Percentiles rank a stretch among this genome's conserved stretches.
These are phyloP conservation scores for Microdochium nivale DNA, from an alignment of 2,329 filamentous ascomycete species.

Conservation along the genomic window DNA sequence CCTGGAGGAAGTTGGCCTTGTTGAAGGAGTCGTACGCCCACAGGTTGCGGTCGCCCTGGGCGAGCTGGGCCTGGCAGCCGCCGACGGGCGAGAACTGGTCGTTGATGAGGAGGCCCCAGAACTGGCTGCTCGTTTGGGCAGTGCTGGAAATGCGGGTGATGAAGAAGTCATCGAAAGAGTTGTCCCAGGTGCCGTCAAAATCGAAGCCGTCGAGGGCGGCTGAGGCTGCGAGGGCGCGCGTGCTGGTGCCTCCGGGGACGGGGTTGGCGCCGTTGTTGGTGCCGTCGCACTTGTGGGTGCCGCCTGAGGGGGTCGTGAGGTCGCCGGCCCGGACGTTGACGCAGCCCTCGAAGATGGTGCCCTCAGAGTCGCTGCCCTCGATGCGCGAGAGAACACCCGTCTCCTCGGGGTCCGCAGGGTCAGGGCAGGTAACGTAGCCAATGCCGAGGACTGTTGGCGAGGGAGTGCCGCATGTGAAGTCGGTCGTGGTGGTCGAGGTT, in stretches of 20 bases:
- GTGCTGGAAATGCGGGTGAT: too few species aligned
- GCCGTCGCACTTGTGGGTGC: not conserved
- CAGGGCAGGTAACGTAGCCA: not conserved
- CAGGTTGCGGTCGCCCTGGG: not conserved
- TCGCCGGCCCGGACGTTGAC: not conserved
- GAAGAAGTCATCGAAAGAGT: too few species aligned
- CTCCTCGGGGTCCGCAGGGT: not conserved
- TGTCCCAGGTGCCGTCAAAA: too few species aligned
- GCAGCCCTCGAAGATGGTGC: conserved; percentile 1
- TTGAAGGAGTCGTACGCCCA: not conserved
- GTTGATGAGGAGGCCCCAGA: not conserved
- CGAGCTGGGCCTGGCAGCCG: not conserved
- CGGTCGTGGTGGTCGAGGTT: not conserved
- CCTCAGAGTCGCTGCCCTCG: not conserved
- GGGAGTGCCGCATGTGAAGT: not conserved
- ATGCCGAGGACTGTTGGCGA: not conserved
- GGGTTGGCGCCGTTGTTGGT: conserved; percentile 1
- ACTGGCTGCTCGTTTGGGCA: not conserved
- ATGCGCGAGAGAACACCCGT: not conserved
- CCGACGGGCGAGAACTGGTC: conserved; percentile 1
- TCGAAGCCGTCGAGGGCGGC: too few species aligned
- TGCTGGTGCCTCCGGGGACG: not conserved
- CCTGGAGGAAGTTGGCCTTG: not conserved
- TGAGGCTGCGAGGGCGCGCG: not conserved
- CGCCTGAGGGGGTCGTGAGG: not conserved